Evolutionary conservation across 495 filamentous ascomycete species (phyloP).

Genomic region (Hypomontagnella submonticulosa): DNA sequence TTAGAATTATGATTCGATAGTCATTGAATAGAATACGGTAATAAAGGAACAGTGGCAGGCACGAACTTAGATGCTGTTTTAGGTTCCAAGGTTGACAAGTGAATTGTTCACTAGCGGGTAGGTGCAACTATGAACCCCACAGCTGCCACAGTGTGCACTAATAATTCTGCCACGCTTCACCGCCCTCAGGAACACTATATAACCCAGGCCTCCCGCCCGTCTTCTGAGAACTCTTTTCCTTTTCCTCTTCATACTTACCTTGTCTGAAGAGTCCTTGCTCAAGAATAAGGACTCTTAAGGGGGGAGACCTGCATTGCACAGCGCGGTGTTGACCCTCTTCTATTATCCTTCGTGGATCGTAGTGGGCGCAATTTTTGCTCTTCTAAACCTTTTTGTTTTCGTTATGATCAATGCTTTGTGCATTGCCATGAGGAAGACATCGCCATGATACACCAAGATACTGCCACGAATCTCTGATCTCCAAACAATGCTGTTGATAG

Average conservation of each 20-base stretch:
- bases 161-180: background rate
- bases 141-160: background rate
- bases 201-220: slow-evolving; percentile 12
- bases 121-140: too few species aligned
- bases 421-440: slow-evolving; percentile 39
- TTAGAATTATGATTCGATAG: too few species aligned
- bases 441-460: too few species aligned
- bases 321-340: slow-evolving; percentile 73
- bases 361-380: slow-evolving; percentile 51
- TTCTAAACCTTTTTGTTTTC: slow-evolving; percentile 36
- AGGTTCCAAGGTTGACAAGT: too few species aligned
- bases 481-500: background rate
- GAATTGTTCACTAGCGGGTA: too few species aligned
- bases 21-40: too few species aligned
- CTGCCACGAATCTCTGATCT: background rate
- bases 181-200: slow-evolving; percentile 10
- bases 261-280: slow-evolving; percentile 71
- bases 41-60: too few species aligned
- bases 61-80: too few species aligned
- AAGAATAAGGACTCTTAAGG: slow-evolving; percentile 68
- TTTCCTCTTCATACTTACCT: slow-evolving; percentile 79
- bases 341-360: slow-evolving; percentile 76
- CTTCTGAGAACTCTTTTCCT: slow-evolving; percentile 9
- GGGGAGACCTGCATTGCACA: slow-evolving; percentile 83
- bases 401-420: slow-evolving; percentile 35